Evolutionary conservation across 2,329 filamentous ascomycete genomes (phyloP).

Genomic region (Lanzia echinophila): DNA sequence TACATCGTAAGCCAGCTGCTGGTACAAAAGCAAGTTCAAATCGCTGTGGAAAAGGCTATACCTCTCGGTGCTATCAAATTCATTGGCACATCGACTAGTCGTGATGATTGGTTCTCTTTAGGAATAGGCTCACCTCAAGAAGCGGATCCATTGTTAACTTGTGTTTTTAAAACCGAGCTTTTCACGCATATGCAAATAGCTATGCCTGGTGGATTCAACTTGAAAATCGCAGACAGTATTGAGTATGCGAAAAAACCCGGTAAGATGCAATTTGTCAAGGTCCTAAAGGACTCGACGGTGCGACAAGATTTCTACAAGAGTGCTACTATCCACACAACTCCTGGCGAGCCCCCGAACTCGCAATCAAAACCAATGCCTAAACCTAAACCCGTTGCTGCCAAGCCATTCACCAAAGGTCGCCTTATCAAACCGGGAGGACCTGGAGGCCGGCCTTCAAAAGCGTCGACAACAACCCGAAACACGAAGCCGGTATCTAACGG

Average conservation of each 20-base stretch:
- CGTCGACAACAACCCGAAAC: conserved; percentile 40
- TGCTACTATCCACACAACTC: conserved; percentile 77
- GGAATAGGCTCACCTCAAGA: conserved; percentile 87
- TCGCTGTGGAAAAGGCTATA: conserved; percentile 74
- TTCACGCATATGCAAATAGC: conserved; percentile 83
- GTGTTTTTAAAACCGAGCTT: conserved; percentile 93
- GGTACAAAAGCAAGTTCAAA: conserved; percentile 74
- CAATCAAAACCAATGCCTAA: conserved; percentile 79
- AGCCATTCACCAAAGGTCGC: conserved; percentile 89
- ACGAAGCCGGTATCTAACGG: conserved; percentile 28
- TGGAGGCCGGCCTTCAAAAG: conserved; percentile 69
- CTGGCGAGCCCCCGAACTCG: conserved; percentile 77
- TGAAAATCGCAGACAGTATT: conserved; percentile 78
- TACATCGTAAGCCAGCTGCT: conserved; percentile 84
- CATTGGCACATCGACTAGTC: conserved; percentile 69
- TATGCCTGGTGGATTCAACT: conserved; percentile 68
- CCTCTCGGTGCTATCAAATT: conserved; percentile 85
- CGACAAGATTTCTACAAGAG: conserved; percentile 89
- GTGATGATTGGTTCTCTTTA: conserved; percentile 96
- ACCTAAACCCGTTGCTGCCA: conserved; percentile 75
- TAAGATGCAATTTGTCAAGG: conserved; percentile 84
- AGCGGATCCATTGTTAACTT: conserved; percentile 87
- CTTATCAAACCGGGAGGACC: conserved; percentile 88
- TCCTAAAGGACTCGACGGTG: conserved; percentile 75
- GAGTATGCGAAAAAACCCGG: conserved; percentile 98